These are phyloP conservation scores for Jimgerdemannia lactiflua DNA, from an alignment of 192 early-diverging fungal genomes.

Conservation along the genomic window DNA sequence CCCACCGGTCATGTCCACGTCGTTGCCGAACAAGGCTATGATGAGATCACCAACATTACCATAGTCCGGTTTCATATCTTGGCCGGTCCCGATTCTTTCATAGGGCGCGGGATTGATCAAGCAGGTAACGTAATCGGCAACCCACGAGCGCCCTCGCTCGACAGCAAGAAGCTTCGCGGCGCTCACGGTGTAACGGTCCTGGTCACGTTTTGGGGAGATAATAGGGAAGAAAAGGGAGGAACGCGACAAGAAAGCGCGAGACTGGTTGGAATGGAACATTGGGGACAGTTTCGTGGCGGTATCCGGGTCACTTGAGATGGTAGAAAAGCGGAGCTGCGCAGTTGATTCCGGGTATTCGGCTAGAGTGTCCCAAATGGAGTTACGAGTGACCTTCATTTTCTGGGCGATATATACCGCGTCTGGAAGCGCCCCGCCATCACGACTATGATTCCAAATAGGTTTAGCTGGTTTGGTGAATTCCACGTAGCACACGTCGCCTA, in stretches of 20 bases:
- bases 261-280: neutral
- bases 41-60: neutral
- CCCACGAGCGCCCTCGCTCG: neutral
- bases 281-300: neutral
- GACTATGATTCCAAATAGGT: conserved; percentile 18
- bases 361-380: conserved; percentile 5
- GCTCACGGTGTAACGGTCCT: neutral
- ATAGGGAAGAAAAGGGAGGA: neutral
- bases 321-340: neutral
- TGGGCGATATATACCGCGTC: conserved; percentile 18
- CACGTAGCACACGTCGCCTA: conserved; percentile 13
- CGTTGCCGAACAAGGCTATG: neutral
- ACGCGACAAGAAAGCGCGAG: neutral
- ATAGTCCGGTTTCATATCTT: neutral
- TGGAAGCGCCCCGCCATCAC: conserved; percentile 1
- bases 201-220: neutral
- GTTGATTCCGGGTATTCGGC: neutral
- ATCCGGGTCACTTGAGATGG: neutral
- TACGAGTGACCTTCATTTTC: conserved; percentile 10
- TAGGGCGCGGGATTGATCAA: neutral
- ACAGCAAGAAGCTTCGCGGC: neutral
- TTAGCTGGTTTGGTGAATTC: conserved; percentile 16
- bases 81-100: no score
- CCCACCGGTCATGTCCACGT: neutral
- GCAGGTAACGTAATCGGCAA: neutral